Base-by-base conservation (phyloP, 2,329 filamentous ascomycete genomes). In the Fusarium tjaetaba region DNA sequence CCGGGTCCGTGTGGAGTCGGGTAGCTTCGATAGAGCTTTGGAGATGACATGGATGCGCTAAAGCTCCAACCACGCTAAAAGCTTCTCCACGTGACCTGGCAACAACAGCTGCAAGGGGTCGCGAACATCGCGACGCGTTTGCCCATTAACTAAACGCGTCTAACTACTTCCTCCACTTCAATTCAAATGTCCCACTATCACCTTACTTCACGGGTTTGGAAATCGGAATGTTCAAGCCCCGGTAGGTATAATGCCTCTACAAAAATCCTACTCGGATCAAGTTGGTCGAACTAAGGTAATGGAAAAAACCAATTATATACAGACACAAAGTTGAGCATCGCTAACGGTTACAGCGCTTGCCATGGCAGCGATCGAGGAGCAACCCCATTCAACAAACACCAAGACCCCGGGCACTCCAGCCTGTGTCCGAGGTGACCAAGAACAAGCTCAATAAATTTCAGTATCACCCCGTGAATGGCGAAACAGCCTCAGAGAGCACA, bases 391-490 rank as follows among this genome's bases (percentile, higher is more conserved):
- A 80, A 45, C 79, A 82, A 63, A 79, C 79, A 26, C 81, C 80
- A 42, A 81, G 77, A 39, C 59, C 82, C 16, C 82, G 81, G 42
- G 79, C 85, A 43, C 79, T 86, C 11, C 82, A 85, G 38, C 85
- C 87, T 24, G 84, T 90, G 18, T 91, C 90, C 43, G 85, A 88
- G 38, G 84, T 84, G 14, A 90, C 90, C 16, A 91, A 89, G 77
- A 88, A 84, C 71, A 92, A 91, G 76, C 84, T 92, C 38, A 88
- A 86, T 77, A 88, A 88, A 63, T 91, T 90, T 71, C 83, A 85
- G 58, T 83, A 85, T 20, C 79, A 82, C 13, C 70, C 77, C 4
- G 58, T 67, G 18, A 63, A 74, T 32, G 72, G 76, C 20, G 76
- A 75, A 26, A 53, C 65, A 13, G 42, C 46, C 22, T 48, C 72